Conservation (phyloP, 1,139 yeast genomes). For the Arxiozyma slooffiae region DNA sequence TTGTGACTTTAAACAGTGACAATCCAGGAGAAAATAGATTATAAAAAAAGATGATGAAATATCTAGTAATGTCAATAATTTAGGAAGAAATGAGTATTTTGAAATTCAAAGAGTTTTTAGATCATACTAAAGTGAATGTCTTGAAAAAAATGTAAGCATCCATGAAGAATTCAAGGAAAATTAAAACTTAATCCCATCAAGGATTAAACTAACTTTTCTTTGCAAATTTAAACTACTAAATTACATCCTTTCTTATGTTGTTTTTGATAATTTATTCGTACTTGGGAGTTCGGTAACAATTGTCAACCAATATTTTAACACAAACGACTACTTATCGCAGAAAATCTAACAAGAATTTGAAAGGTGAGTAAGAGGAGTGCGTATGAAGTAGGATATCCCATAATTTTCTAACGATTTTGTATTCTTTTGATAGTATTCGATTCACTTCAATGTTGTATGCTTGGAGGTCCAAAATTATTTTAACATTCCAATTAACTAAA, state of each 20-base stretch:
- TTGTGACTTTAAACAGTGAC: not conserved
- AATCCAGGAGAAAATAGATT: constrained; percentile 1
- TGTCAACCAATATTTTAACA: constrained; percentile 52
- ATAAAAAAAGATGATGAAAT: not conserved
- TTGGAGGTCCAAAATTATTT: constrained; percentile 45
- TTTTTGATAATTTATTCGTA: constrained; percentile 48
- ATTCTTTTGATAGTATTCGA: constrained; percentile 44
- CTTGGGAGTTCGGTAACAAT: constrained; percentile 45
- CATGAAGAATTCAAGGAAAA: constrained; percentile 37
- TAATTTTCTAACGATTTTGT: constrained; percentile 43
- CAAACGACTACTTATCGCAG: constrained; percentile 32
- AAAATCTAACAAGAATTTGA: constrained; percentile 6
- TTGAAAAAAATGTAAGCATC: constrained; percentile 36
- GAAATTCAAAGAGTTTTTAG: constrained; percentile 23
- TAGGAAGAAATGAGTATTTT: constrained; percentile 9
- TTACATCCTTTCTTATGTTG: constrained; percentile 48
- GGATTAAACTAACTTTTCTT: constrained; percentile 34
- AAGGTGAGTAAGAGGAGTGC: constrained; percentile 8
- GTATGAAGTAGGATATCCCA: constrained; percentile 34
- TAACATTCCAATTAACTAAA: constrained; percentile 23
- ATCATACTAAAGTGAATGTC: constrained; percentile 30
- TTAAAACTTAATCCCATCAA: constrained; percentile 30
- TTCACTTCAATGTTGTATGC: constrained; percentile 45
- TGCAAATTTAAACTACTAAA: constrained; percentile 44
- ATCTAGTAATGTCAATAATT: not conserved